phyloP scores from a whole-genome alignment of 208 protist genomes.

The Novymonas esmeraldas region DNA sequence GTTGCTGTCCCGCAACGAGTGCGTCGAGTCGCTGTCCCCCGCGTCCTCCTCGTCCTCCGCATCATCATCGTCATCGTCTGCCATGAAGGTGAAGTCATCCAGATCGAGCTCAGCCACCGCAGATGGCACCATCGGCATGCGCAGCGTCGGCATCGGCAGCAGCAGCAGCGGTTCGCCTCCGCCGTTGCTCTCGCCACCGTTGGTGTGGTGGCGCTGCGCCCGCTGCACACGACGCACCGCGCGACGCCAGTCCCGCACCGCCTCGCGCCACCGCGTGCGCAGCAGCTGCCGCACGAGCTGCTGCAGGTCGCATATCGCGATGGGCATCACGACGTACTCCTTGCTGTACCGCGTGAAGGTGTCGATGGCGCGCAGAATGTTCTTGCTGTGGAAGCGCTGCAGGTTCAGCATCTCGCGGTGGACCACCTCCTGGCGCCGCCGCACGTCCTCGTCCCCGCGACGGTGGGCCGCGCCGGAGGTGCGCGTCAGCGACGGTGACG shows the following conservation, averaged over 20 bases:
- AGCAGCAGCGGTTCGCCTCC: not conserved
- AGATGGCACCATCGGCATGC: conserved; percentile 12
- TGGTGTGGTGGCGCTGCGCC: not conserved
- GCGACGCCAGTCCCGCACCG: conserved; percentile 22
- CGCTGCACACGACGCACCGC: conserved; percentile 12
- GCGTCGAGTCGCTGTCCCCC: too few relatives aligned
- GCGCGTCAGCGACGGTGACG: conserved; percentile 9
- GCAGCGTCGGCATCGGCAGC: not conserved
- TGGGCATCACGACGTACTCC: conserved; percentile 83
- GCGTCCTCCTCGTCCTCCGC: not conserved
- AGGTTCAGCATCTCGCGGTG: conserved; percentile 69
- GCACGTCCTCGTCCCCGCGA: conserved; percentile 25
- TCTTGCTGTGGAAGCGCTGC: conserved; percentile 80
- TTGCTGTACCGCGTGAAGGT: conserved; percentile 78
- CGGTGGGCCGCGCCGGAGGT: conserved; percentile 22
- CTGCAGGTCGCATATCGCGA: conserved; percentile 78
- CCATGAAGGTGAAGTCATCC: conserved; percentile 15
- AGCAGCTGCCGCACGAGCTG: conserved; percentile 62
- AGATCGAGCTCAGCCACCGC: conserved; percentile 4
- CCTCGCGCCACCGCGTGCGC: conserved; percentile 32
- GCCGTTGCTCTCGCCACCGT: not conserved
- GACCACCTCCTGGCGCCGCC: conserved; percentile 27
- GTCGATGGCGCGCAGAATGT: conserved; percentile 77
- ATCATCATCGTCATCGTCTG: not conserved
- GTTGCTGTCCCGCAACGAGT: too few relatives aligned